phyloP scores from a whole-genome alignment of 1,284 basidiomycete species.

The Stygiomarasmius scandens region DNA sequence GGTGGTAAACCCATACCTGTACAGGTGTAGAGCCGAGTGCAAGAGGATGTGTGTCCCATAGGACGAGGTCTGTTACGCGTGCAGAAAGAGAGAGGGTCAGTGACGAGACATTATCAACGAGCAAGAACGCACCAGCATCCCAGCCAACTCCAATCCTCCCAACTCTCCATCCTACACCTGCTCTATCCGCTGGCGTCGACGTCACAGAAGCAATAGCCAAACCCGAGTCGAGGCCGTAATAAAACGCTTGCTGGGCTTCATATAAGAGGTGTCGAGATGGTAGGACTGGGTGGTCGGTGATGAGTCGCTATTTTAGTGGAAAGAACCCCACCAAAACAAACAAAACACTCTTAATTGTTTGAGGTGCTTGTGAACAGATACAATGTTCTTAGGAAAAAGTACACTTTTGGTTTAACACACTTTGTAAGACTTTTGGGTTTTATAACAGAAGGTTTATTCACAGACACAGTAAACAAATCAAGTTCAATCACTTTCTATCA shows the following conservation, averaged over 20 bases:
- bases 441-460: too few species aligned
- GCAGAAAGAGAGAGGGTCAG: too few species aligned
- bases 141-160: slow-evolving; percentile 59
- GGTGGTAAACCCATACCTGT: slow-evolving; percentile 70
- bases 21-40: slow-evolving; percentile 61
- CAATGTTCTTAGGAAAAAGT: too few species aligned
- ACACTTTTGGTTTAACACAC: too few species aligned
- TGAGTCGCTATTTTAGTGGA: too few species aligned
- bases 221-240: slow-evolving; percentile 54
- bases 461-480: too few species aligned
- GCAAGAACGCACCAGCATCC: slow-evolving; percentile 29
- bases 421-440: too few species aligned
- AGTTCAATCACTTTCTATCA: too few species aligned
- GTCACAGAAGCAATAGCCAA: slow-evolving; percentile 65
- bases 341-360: too few species aligned
- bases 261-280: slow-evolving; percentile 72
- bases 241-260: slow-evolving; percentile 78
- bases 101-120: too few species aligned
- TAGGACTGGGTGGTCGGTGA: slow-evolving; percentile 61
- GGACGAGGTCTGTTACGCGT: slow-evolving; percentile 40
- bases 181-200: slow-evolving; percentile 60
- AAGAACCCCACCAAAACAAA: too few species aligned
- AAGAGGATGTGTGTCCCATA: slow-evolving; percentile 70
- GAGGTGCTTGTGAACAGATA: too few species aligned
- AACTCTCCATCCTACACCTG: slow-evolving; percentile 70